Percentiles rank a stretch among this genome's conserved stretches.
Conservation (phyloP, 495 filamentous ascomycete species). For the Bryoglossum gracile region DNA sequence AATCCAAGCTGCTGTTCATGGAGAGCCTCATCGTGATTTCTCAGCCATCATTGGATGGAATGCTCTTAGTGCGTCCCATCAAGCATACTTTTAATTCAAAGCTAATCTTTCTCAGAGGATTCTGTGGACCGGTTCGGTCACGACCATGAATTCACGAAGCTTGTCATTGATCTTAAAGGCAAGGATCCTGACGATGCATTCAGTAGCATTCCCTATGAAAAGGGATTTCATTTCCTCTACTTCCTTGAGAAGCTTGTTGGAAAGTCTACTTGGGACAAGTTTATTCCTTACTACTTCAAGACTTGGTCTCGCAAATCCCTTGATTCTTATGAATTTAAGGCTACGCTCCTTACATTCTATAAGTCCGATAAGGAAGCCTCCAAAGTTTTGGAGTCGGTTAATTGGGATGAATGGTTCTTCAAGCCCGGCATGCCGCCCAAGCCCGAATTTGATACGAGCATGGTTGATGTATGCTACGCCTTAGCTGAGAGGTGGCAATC, state of each 20-base stretch:
- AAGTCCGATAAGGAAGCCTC: constrained; percentile 54
- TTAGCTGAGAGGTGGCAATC: constrained; percentile 73
- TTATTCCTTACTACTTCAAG: constrained; percentile 93
- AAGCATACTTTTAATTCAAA: constrained; percentile 34
- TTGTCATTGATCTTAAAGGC: constrained; percentile 78
- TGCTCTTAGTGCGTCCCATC: constrained; percentile 38
- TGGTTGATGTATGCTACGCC: constrained; percentile 77
- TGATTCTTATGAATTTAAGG: constrained; percentile 88
- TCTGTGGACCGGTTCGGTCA: constrained; percentile 67
- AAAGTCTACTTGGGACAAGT: constrained; percentile 80
- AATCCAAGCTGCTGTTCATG: constrained; percentile 60
- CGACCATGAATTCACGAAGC: constrained; percentile 86
- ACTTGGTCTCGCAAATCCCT: constrained; percentile 72
- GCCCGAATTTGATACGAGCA: constrained; percentile 80
- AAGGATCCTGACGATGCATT: constrained; percentile 95
- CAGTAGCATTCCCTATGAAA: constrained; percentile 74
- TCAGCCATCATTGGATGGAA: constrained; percentile 84
- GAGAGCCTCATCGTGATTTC: constrained; percentile 81
- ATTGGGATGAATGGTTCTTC: constrained; percentile 89
- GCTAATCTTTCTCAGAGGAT: constrained; percentile 44
- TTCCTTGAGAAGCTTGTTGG: constrained; percentile 79
- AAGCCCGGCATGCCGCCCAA: constrained; percentile 79
- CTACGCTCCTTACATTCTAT: constrained; percentile 81
- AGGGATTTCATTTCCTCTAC: constrained; percentile 74
- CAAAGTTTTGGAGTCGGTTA: constrained; percentile 58